Evolutionary conservation across 306 rosid species (phyloP).

Genomic region (Quercus parvula): DNA sequence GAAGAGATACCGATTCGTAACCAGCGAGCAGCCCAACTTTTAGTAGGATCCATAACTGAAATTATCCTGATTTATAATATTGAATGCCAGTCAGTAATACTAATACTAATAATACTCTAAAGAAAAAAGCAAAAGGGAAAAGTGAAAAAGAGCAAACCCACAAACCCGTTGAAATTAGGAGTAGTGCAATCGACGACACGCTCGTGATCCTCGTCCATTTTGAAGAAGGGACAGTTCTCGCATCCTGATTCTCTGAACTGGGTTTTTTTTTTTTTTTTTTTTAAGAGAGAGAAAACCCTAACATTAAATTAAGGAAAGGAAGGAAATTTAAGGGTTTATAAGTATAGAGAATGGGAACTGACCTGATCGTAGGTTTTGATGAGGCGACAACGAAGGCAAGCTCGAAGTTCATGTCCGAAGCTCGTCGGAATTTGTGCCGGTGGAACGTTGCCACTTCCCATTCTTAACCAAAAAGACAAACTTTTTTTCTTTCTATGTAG

Average conservation of each 20-base stretch:
- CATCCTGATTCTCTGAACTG: conserved; percentile 93
- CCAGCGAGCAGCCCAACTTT: conserved; percentile 98
- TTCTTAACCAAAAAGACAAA: no score
- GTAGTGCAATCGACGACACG: conserved; percentile 88
- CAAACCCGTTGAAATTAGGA: conserved; percentile 91
- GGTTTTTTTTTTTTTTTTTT: neutral
- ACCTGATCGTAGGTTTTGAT: conserved; percentile 99
- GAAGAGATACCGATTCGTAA: conserved; percentile 66
- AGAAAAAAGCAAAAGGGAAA: neutral
- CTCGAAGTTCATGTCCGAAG: conserved; percentile 87
- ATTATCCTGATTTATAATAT: conserved; percentile 44
- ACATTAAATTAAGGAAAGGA: neutral
- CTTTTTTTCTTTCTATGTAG: no score
- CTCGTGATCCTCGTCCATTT: conserved; percentile 89
- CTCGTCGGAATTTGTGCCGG: conserved; percentile 94
- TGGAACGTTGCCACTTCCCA: conserved; percentile 50
- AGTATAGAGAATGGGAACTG: neutral
- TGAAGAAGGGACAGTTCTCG: conserved; percentile 90
- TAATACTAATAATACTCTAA: no score
- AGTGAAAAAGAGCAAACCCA: neutral
- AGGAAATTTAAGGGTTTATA: no score
- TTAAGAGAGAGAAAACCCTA: neutral
- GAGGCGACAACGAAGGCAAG: conserved; percentile 98
- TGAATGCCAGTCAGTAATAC: neutral
- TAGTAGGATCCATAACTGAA: conserved; percentile 86